Evolutionary conservation across 805 yeast genomes (phyloP), one percentile per base, ranked within the genome.

Genomic region (Kazachstania martiniae): DNA sequence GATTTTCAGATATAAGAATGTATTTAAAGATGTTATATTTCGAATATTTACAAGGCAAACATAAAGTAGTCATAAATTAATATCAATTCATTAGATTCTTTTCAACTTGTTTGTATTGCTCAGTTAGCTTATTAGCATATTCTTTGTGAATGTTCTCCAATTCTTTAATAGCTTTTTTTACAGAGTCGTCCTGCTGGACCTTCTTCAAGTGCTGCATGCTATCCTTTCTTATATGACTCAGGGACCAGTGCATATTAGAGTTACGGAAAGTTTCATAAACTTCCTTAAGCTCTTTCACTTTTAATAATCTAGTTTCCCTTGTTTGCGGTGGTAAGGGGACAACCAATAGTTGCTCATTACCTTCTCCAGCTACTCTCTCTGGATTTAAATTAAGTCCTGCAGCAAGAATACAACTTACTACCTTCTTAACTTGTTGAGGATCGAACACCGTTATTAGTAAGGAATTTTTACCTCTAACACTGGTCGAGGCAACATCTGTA

Each of bases 391-490:
- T 81, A 51, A 83, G 59, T 8, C 72, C 70, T 0, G 87, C 65
- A 1, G 71, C 78, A 38, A 84, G 54, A 13, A 89, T 74, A 0
- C 87, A 67, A 32, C 85, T 75, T 18, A 80, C 68, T 18, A 89
- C 70, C 38, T 70, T 66, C 44, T 83, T 79, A 25, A 74, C 67
- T 42, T 82, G 69, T 32, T 66, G 67, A 5, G 94, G 94, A 48
- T 89, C 95, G 55, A 79, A 89, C 2, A 86, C 87, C 0, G 95
- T 85, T n/a, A 89, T 72, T 21, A 71, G 58, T 32, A 84, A 63
- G 43, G 73, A 66, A 44, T 82, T 68, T 18, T 67, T 63, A 5
- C 89, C 91, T 43, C 78, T 78, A 32, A 73, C 43, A 0, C 79
- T 61, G 3, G 89, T 77, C 39, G 77, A 77, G 1, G 94, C 94